Evolutionary conservation across 495 filamentous ascomycete species (phyloP), one percentile per base, ranked within the genome.

Genomic region (Daldinia decipiens): DNA sequence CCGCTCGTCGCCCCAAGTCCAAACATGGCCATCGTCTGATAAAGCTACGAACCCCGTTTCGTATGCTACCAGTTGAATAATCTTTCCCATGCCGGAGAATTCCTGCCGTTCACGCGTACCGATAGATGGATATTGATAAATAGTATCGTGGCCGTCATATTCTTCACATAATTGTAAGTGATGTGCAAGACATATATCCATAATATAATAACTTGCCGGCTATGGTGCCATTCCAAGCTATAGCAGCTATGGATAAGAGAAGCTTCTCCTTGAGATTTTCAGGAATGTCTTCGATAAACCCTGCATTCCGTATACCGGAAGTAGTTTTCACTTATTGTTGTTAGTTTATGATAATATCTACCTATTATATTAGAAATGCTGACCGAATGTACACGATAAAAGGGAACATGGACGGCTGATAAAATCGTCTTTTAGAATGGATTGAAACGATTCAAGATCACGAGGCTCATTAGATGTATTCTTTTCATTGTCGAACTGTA

Each of bases 1-100:
- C 34, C 88, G 80, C 38, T 81, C 79, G 63, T 90, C 88, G 15
- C 88, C 88, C 84, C 88, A 90, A 4, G 84, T 89, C 64, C 80
- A 85, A 26, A 91, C 86, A 11, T 78, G 66, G 11, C 84, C 82
- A n/a, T 73, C 76, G 5, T 77, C 55, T 5, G 81, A 80, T 54
- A 90, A 79, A 53, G 85, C 80, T 15, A 77, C 80, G 74, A 90
- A 90, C 11, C 82, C 78, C 17, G 84, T 84, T 43, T 82, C 79
- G 61, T 81, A 84, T 43, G 87, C 81, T 27, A 82, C 70, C 1
- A 90, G 67, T 51, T 89, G 84, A n/a, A 67, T 59, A 38, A 82
- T 67, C 32, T 62, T 27, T 24, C 66, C 52, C 45, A 76, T 59
- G 39, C 70, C 54, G 19, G 74, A 39, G 59, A 77, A 76, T 6